Evolutionary conservation across 441 rosid genomes (phyloP), one percentile per base, ranked within the genome.

Genomic region (Dalechampia spathulata): DNA sequence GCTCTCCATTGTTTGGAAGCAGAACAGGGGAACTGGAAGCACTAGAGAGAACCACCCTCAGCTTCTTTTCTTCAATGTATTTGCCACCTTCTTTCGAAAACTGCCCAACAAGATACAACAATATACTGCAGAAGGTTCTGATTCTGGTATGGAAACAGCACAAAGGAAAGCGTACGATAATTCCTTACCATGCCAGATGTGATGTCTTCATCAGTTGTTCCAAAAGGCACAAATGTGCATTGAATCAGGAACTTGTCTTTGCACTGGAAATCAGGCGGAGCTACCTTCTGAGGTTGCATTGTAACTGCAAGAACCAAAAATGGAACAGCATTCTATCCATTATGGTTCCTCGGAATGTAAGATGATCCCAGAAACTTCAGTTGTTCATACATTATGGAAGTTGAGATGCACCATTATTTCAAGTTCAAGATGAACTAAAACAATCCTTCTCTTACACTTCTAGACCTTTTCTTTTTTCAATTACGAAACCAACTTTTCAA

Each of bases 231-330:
- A 27, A 64, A 60, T 12, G 71, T 72, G 61, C 79, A 59, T 62
- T 82, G 84, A 54, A 82, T 55, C 51, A 65, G 54, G 52, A 78
- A 82, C 68, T 82, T 82, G 75, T 82, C 88, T 68, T 75, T 77
- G 72, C 88, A 75, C 39, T 62, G 65, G 67, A 79, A 52, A 63
- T 77, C 76, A 26, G 67, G 75, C 16, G 84, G 79, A 58, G 72
- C 75, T 37, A 26, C 56, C 51, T 25, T 69, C 72, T 67, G 83
- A 58, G 78, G 76, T 66, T 69, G 83, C 88, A 79, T 77, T 1
- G 64, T 73, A 54, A 82, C 88, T 82, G 46, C 62, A 57, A 37
- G 47, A 23, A 16, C 41, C 56, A 59, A 41, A 46, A 42, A 21
- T 39, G 20, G 19, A 48, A 55, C 36, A 7, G n/a, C 19, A 39